Evolutionary conservation across 2,329 filamentous ascomycete genomes (phyloP), one percentile per base, ranked within the genome.

Genomic region (Botryosphaeria agaves): DNA sequence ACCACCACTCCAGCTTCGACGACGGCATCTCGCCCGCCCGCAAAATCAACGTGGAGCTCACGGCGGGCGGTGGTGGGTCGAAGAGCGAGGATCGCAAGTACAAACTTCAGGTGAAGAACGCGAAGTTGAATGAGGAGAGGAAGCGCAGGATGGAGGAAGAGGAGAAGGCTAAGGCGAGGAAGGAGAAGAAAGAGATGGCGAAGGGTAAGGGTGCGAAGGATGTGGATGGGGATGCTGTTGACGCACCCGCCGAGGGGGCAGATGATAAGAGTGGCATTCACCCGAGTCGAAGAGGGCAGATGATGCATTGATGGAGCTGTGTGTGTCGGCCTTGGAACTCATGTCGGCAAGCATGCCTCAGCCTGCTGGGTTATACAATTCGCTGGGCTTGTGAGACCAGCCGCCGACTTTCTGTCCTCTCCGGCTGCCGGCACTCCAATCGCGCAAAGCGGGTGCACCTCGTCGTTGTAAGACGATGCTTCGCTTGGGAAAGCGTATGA

Each of bases 41-140:
- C 43, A 79, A 76, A 55, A 91, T 95, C 45, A 94, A 93, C 49
- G 80, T 94, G 16, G 87, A 94, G 57, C 57, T 95, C 41, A 93
- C 84, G 68, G 74, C 66, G 21, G 85, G 85, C 21, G 66, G 66
- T 30, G 85, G 85, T 24, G 87, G 87, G 36, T 76, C 76, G 37
- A 91, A 84, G 52, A 81, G 72, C 27, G 64, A 73, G 39, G 57
- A 64, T 33, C 66, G 87, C 38, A 72, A 69, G 47, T 67, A 75
- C 34, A 89, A 85, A 60, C 82, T 95, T 52, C 65, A 70, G 45
- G 67, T 67, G 34, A 94, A 93, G 69, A 94, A 95, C 59, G 62
- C 69, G 45, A 87, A 85, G 57, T 66, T 94, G 29, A 70, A 81
- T 41, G 82, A 74, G 39, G 63, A 78, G 55, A 62, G 73, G 33